Conservation (phyloP, 73 alveolate genomes). For the Tetrahymena malaccensis region DNA sequence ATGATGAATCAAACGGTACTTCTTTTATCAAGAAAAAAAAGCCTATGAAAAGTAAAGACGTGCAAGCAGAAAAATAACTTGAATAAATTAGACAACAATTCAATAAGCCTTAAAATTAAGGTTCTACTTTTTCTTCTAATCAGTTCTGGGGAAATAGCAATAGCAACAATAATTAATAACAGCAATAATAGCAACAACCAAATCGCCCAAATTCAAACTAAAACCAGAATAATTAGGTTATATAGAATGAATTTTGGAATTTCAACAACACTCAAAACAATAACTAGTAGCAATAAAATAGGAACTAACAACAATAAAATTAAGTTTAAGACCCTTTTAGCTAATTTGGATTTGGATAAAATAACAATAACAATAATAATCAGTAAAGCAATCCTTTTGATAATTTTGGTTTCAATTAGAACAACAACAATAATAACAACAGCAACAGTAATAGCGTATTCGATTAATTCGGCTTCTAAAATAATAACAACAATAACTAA, state of each 20-base stretch:
- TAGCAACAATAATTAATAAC: too few species aligned
- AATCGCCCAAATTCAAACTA: not conserved
- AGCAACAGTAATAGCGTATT: not conserved
- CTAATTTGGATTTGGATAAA: not conserved
- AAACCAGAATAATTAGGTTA: not conserved
- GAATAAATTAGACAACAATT: not conserved
- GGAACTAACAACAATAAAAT: not conserved
- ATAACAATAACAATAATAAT: not conserved
- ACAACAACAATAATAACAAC: not conserved
- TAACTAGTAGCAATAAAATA: not conserved
- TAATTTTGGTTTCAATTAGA: not conserved
- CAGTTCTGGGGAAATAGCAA: not conserved
- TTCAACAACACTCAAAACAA: not conserved
- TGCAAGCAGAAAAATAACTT: not conserved
- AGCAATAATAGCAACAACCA: not conserved
- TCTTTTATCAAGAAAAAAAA: not conserved
- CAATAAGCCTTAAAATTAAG: not conserved
- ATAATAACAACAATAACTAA: not conserved
- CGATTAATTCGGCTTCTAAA: not conserved
- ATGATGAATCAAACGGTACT: not conserved
- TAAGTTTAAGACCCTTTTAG: not conserved
- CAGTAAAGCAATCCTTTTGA: not conserved
- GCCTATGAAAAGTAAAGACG: not conserved
- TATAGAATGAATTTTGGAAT: not conserved
- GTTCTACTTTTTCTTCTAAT: not conserved